Conservation (phyloP, 75 land plant species). For the Selaginella tamariscina region DNA sequence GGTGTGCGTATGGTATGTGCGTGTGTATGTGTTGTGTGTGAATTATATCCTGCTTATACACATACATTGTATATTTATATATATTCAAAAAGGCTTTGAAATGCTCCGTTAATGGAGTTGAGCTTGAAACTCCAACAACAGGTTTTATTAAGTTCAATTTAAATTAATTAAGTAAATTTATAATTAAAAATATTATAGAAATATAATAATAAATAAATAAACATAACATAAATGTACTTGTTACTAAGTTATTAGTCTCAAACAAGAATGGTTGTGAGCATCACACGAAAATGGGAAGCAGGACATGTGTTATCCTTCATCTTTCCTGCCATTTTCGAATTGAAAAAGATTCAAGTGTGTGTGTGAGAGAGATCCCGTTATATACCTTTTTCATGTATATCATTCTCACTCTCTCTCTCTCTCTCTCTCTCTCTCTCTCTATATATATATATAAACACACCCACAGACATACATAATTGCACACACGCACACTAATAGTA, state of each 20-base stretch:
- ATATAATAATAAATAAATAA: neutral
- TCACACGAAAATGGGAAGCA: slow-evolving; percentile 42
- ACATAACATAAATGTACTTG: neutral
- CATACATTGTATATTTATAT: neutral
- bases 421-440: too few relatives aligned
- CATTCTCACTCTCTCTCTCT: too few relatives aligned
- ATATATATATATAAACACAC: too few relatives aligned
- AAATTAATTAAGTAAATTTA: neutral
- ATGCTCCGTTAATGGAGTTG: slow-evolving; percentile 37
- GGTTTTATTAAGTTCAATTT: slow-evolving; percentile 26
- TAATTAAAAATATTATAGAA: neutral
- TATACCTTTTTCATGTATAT: neutral
- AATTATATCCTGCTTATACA: neutral
- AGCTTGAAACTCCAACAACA: slow-evolving; percentile 35
- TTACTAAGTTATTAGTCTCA: neutral
- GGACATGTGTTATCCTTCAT: slow-evolving; percentile 40
- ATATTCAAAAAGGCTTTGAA: slow-evolving; percentile 23
- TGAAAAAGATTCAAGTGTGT: slow-evolving; percentile 41
- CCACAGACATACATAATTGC: too few relatives aligned
- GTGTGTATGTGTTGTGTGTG: neutral
- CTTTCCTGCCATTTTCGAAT: slow-evolving; percentile 44
- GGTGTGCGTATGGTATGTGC: too few relatives aligned
- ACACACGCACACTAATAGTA: slow-evolving; percentile 66
- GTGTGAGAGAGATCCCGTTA: neutral
- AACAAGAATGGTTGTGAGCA: slow-evolving; percentile 47